phyloP scores from a whole-genome alignment of 306 rosid species.

The Morella rubra region DNA sequence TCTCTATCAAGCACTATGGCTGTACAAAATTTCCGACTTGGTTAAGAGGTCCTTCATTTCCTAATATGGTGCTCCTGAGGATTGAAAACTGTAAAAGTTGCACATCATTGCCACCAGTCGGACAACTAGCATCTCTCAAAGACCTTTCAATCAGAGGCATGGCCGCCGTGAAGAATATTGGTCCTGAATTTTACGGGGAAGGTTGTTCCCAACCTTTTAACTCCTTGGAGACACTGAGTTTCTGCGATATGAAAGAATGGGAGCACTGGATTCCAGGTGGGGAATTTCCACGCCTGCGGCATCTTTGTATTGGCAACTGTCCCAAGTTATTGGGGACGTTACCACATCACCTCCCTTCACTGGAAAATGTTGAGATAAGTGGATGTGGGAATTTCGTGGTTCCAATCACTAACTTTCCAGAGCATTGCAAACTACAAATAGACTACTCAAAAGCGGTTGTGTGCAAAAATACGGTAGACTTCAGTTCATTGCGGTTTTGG shows the following conservation, averaged over 20 bases:
- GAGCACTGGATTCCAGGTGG: neutral
- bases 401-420: neutral
- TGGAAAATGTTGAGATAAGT: neutral
- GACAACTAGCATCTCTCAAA: neutral
- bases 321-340: neutral
- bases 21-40: slow-evolving; percentile 8
- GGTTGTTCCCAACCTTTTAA: neutral
- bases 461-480: neutral
- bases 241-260: slow-evolving; percentile 1
- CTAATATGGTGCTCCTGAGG: too few species aligned
- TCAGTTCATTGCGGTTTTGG: neutral
- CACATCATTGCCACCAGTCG: slow-evolving; percentile 1
- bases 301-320: neutral
- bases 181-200: slow-evolving; percentile 13
- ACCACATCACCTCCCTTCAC: neutral
- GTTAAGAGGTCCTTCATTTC: slow-evolving; percentile 5
- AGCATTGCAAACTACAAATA: neutral
- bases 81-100: neutral
- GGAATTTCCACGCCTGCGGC: neutral
- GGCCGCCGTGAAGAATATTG: neutral
- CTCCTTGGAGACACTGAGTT: neutral
- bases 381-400: neutral
- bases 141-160: neutral
- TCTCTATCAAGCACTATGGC: neutral
- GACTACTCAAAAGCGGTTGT: neutral